phyloP scores from a whole-genome alignment of 2,329 filamentous ascomycete species.

The Akanthomyces lecanii region DNA sequence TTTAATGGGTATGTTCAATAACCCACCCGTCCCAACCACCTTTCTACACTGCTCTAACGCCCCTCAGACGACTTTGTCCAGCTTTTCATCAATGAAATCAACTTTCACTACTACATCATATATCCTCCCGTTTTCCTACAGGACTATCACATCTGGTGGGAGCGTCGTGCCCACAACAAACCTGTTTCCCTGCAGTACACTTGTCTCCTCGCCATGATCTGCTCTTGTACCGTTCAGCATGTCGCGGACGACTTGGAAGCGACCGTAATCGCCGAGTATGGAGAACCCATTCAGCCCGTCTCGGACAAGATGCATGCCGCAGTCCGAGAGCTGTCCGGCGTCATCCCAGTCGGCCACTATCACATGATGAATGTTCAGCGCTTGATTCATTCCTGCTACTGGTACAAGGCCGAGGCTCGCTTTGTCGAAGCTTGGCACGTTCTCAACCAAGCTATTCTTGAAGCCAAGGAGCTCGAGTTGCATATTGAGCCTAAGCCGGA shows the following conservation, averaged over 20 bases:
- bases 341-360: slow-evolving; percentile 27
- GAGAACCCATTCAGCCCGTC: slow-evolving; percentile 20
- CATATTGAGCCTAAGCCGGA: slow-evolving; percentile 23
- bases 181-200: slow-evolving; percentile 28
- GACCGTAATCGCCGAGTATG: slow-evolving; percentile 23
- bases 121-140: slow-evolving; percentile 28
- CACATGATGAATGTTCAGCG: slow-evolving; percentile 28
- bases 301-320: slow-evolving; percentile 25
- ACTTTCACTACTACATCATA: slow-evolving; percentile 33
- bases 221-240: slow-evolving; percentile 29
- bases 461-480: slow-evolving; percentile 28
- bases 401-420: slow-evolving; percentile 31
- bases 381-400: slow-evolving; percentile 29
- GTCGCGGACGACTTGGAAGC: slow-evolving; percentile 21
- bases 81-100: slow-evolving; percentile 28
- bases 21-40: neutral
- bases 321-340: slow-evolving; percentile 25
- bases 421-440: slow-evolving; percentile 31
- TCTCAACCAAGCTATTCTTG: slow-evolving; percentile 28
- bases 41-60: neutral
- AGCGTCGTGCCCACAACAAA: slow-evolving; percentile 20
- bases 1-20: slow-evolving; percentile 23
- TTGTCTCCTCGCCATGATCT: slow-evolving; percentile 27
- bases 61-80: slow-evolving; percentile 27
- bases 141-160: slow-evolving; percentile 32